A percentile compares a stretch with the other conserved stretches of the same genome.
Evolutionary conservation across 495 filamentous ascomycete species (phyloP).

Genomic region (Hyaloscypha variabilis): DNA sequence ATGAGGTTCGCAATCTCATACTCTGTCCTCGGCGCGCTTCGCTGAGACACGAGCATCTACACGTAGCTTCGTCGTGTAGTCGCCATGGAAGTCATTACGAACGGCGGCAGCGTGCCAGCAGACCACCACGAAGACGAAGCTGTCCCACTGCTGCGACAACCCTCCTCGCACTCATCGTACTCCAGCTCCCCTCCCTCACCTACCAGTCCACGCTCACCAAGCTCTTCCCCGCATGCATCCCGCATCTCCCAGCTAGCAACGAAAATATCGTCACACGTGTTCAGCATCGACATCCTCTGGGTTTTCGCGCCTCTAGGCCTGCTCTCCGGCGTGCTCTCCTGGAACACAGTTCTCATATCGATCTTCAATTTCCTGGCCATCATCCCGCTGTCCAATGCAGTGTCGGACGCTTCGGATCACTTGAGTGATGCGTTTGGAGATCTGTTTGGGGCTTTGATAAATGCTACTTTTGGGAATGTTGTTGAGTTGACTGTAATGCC

Average conservation of each 20-base stretch:
- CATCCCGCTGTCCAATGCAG: constrained; percentile 83
- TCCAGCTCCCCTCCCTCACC: neutral
- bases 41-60: no score
- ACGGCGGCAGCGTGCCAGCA: neutral
- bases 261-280: neutral
- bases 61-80: no score
- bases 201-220: neutral
- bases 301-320: constrained; percentile 86
- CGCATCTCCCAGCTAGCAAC: neutral
- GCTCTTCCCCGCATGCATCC: neutral
- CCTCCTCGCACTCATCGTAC: no score
- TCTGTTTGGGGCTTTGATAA: constrained; percentile 87
- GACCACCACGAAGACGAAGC: constrained; percentile 1
- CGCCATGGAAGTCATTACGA: no score
- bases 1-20: no score
- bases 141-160: neutral
- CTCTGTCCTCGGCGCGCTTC: no score
- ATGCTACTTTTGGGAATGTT: constrained; percentile 97
- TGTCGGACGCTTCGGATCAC: constrained; percentile 94
- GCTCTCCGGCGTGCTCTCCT: constrained; percentile 64
- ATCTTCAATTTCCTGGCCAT: constrained; percentile 92
- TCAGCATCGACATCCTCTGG: constrained; percentile 10
- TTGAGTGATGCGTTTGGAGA: constrained; percentile 79
- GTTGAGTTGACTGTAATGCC: constrained; percentile 97
- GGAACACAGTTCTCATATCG: constrained; percentile 76